Conservation (phyloP, 1,284 basidiomycete species). For the Megacollybia platyphylla region DNA sequence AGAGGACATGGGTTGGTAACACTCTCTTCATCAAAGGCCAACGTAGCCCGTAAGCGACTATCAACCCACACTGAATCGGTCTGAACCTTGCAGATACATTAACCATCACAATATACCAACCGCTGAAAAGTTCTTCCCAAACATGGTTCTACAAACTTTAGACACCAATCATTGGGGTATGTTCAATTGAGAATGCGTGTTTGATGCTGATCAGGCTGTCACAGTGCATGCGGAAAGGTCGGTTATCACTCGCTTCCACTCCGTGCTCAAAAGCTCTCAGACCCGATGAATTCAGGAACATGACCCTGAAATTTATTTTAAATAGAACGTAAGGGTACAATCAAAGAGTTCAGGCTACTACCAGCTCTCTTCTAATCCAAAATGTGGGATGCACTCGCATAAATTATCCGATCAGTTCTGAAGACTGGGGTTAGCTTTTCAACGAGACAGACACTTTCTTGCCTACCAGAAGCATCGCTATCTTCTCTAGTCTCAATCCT, state of each 20-base stretch:
- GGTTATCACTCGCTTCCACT: background rate
- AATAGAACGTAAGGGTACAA: too few relatives aligned
- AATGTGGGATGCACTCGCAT: too few relatives aligned
- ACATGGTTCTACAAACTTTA: conserved; percentile 36
- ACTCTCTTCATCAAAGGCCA: conserved; percentile 72
- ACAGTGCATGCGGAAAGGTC: conserved; percentile 8
- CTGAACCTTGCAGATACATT: conserved; percentile 39
- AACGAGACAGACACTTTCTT: too few relatives aligned
- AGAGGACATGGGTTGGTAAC: conserved; percentile 45
- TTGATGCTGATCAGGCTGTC: background rate
- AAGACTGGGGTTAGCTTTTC: too few relatives aligned
- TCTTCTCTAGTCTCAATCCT: too few relatives aligned
- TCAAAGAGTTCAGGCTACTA: too few relatives aligned
- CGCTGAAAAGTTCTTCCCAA: conserved; percentile 58
- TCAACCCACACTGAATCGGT: background rate
- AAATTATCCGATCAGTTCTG: too few relatives aligned
- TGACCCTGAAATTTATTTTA: too few relatives aligned
- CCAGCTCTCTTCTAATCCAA: too few relatives aligned
- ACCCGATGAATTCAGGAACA: conserved; percentile 7
- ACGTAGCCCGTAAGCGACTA: conserved; percentile 49
- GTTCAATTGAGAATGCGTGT: conserved; percentile 5
- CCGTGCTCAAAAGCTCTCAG: background rate
- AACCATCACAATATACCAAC: conserved; percentile 51
- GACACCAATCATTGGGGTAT: conserved; percentile 63
- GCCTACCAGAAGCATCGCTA: too few relatives aligned